A percentile compares a stretch with the other conserved stretches of the same genome.
These are phyloP conservation scores for Tricholoma hemisulphureum DNA, from an alignment of 768 basidiomycete genomes.

Conservation along the genomic window DNA sequence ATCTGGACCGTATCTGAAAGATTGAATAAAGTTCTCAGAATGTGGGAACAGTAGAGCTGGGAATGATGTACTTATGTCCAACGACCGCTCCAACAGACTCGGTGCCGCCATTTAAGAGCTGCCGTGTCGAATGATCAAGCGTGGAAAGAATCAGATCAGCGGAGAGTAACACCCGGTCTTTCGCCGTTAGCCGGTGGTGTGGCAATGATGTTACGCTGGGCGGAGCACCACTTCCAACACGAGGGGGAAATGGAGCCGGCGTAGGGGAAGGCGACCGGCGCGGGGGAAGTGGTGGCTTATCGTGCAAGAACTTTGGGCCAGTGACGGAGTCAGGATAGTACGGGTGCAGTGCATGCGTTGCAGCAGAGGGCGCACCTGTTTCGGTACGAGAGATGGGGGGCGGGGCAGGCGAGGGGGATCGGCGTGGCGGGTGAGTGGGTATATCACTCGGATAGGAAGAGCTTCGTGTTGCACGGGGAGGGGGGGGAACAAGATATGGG, in stretches of 20 bases:
- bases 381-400: constrained; percentile 35
- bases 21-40: not conserved
- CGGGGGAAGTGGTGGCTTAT: constrained; percentile 34
- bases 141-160: constrained; percentile 67
- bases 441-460: constrained; percentile 18
- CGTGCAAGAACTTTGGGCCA: constrained; percentile 5
- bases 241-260: constrained; percentile 38
- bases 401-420: constrained; percentile 28
- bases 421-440: constrained; percentile 34
- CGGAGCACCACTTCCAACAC: constrained; percentile 15
- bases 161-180: constrained; percentile 53
- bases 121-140: constrained; percentile 55
- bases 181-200: constrained; percentile 36
- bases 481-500: constrained; percentile 1
- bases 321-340: constrained; percentile 19
- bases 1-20: constrained; percentile 56
- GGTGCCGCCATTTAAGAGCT: constrained; percentile 50
- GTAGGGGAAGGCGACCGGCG: constrained; percentile 30
- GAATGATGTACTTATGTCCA: constrained; percentile 51
- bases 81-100: constrained; percentile 48
- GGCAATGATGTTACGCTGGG: constrained; percentile 5
- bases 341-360: constrained; percentile 7
- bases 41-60: not conserved
- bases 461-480: constrained; percentile 15
- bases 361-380: constrained; percentile 8